Evolutionary conservation across 306 rosid species (phyloP).

Genomic region (Dalbergia oliveri): DNA sequence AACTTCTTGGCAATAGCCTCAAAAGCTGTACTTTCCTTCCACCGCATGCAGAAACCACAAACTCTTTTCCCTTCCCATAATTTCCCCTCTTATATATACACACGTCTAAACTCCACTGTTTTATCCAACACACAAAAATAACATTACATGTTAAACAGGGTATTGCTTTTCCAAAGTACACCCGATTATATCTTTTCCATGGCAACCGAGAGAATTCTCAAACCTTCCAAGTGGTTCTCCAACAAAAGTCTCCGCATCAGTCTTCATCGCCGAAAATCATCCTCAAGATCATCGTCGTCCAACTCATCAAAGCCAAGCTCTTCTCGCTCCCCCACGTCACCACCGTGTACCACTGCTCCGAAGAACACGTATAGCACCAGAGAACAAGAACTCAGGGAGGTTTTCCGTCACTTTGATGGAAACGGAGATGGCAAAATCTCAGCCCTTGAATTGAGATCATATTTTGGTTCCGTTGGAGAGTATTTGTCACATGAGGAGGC

Average conservation of each 20-base stretch:
- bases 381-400: conserved; percentile 59
- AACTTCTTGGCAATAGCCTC: conserved; percentile 44
- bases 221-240: conserved; percentile 71
- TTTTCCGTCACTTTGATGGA: conserved; percentile 62
- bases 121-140: not conserved
- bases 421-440: conserved; percentile 76
- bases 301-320: conserved; percentile 42
- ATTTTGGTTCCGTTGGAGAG: conserved; percentile 76
- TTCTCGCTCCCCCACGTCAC: conserved; percentile 47
- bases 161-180: not conserved
- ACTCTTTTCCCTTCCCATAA: not conserved
- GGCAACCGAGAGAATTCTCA: conserved; percentile 52
- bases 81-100: not conserved
- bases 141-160: not conserved
- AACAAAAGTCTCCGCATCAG: conserved; percentile 54
- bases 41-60: not conserved
- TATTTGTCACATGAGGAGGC: conserved; percentile 70
- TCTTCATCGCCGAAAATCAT: conserved; percentile 48
- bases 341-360: conserved; percentile 25
- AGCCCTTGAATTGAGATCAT: conserved; percentile 65
- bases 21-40: too few species aligned
- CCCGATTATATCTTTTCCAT: conserved; percentile 24
- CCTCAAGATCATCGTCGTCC: conserved; percentile 54
- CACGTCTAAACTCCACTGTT: not conserved
- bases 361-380: not conserved